Percentiles rank a stretch among this genome's conserved stretches.
These are phyloP conservation scores for Rhizopogon rudus DNA, from an alignment of 768 basidiomycete species.

Conservation along the genomic window DNA sequence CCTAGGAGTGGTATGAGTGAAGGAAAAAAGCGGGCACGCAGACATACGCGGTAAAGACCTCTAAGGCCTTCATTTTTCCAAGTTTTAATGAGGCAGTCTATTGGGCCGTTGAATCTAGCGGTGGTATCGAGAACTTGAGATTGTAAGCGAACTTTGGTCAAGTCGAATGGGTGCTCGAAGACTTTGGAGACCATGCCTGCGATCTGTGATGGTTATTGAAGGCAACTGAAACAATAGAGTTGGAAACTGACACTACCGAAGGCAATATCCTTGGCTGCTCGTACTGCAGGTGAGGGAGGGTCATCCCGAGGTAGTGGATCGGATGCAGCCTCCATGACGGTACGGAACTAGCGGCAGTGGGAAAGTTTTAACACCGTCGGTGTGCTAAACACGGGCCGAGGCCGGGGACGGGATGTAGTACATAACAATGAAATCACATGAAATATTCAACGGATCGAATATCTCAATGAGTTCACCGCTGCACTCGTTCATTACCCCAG, in stretches of 20 bases:
- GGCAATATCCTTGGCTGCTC: constrained; percentile 42
- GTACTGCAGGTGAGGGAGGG: constrained; percentile 12
- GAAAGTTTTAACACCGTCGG: no score
- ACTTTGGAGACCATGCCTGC: constrained; percentile 85
- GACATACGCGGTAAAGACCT: constrained; percentile 82
- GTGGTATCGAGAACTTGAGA: constrained; percentile 76
- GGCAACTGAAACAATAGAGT: not conserved
- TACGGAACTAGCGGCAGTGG: no score
- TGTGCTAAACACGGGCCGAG: no score
- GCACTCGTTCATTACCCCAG: no score
- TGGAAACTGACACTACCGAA: constrained; percentile 50
- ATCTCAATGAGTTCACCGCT: no score
- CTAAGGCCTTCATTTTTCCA: constrained; percentile 75
- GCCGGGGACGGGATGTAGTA: no score
- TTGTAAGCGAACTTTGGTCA: constrained; percentile 92
- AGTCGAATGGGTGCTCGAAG: constrained; percentile 93
- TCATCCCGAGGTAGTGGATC: constrained; percentile 11
- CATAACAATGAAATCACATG: no score
- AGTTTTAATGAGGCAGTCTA: constrained; percentile 84
- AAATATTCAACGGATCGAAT: no score
- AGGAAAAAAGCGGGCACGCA: not conserved
- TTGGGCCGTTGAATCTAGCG: constrained; percentile 73
- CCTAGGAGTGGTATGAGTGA: constrained; percentile 41
- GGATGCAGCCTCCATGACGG: constrained; percentile 12
- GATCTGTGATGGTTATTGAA: constrained; percentile 35